These are phyloP conservation scores for Rhizopus microsporus DNA, from an alignment of 371 early-diverging fungal genomes.

Conservation along the genomic window DNA sequence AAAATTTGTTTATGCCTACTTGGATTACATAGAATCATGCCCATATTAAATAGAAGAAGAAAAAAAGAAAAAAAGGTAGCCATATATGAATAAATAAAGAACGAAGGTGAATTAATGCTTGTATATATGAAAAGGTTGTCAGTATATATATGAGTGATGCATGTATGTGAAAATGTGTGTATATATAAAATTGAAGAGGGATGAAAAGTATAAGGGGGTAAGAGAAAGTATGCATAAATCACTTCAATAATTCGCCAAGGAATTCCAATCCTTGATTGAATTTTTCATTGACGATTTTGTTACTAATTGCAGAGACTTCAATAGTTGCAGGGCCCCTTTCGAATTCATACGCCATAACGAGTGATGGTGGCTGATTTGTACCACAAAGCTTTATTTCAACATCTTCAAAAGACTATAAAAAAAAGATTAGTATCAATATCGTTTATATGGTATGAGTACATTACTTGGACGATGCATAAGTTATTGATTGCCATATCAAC, in stretches of 20 bases:
- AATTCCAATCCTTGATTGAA: constrained; percentile 3
- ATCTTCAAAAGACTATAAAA: constrained; percentile 38
- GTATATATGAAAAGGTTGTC: too few species aligned
- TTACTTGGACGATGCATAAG: constrained; percentile 45
- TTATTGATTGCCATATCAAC: constrained; percentile 44
- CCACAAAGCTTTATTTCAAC: constrained; percentile 23
- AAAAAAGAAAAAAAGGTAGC: not conserved
- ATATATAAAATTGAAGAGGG: not conserved
- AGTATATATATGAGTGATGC: not conserved
- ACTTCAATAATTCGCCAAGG: not conserved
- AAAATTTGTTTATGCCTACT: not conserved
- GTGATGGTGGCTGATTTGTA: constrained; percentile 18
- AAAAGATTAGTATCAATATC: not conserved
- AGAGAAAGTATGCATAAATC: constrained; percentile 4
- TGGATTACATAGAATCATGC: too few species aligned
- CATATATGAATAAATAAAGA: not conserved
- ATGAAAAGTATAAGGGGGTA: not conserved
- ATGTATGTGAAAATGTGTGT: not conserved
- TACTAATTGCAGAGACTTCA: constrained; percentile 22
- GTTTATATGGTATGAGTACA: not conserved
- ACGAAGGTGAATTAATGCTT: not conserved
- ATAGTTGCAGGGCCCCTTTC: constrained; percentile 40
- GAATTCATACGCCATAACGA: constrained; percentile 49
- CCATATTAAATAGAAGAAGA: not conserved
- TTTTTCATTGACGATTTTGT: constrained; percentile 1